Evolutionary conservation across 345 rosid genomes (phyloP).

Genomic region (Gossypium mustelinum): DNA sequence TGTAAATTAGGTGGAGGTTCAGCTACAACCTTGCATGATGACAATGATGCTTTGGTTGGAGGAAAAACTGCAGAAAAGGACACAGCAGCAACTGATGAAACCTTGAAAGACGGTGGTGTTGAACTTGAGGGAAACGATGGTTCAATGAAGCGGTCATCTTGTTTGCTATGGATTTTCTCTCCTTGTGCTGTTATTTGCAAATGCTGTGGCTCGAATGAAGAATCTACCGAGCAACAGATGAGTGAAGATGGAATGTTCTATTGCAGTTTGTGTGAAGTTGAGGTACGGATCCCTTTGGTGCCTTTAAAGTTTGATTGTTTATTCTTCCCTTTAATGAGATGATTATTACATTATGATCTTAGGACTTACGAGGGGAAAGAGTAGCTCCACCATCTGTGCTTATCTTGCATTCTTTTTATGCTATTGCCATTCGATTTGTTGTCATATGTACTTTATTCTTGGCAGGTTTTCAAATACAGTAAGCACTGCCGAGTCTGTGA

Average conservation of each 20-base stretch:
- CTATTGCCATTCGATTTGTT: not conserved
- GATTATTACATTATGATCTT: not conserved
- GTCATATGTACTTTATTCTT: conserved; percentile 8
- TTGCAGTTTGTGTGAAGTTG: conserved; percentile 95
- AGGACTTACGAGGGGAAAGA: not conserved
- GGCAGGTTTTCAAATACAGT: conserved; percentile 91
- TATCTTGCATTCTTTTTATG: not conserved
- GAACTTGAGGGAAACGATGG: conserved; percentile 33
- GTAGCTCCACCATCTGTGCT: not conserved
- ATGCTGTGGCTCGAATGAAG: conserved; percentile 44
- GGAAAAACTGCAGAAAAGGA: conserved; percentile 49
- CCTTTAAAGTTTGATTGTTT: not conserved
- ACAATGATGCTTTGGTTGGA: conserved; percentile 40
- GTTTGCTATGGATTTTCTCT: conserved; percentile 41
- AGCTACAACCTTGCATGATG: conserved; percentile 45
- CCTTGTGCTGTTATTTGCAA: conserved; percentile 73
- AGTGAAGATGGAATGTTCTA: conserved; percentile 98
- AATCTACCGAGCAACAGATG: conserved; percentile 62
- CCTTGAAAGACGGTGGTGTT: conserved; percentile 29
- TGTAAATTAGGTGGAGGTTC: conserved; percentile 65
- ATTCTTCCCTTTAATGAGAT: not conserved
- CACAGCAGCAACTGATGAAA: conserved; percentile 27
- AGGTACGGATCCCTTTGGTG: conserved; percentile 46
- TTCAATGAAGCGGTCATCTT: conserved; percentile 35
- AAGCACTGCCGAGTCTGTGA: conserved; percentile 98